These are phyloP conservation scores for Golubevia sp. DNA, from an alignment of 1,284 basidiomycete genomes.

Conservation along the genomic window DNA sequence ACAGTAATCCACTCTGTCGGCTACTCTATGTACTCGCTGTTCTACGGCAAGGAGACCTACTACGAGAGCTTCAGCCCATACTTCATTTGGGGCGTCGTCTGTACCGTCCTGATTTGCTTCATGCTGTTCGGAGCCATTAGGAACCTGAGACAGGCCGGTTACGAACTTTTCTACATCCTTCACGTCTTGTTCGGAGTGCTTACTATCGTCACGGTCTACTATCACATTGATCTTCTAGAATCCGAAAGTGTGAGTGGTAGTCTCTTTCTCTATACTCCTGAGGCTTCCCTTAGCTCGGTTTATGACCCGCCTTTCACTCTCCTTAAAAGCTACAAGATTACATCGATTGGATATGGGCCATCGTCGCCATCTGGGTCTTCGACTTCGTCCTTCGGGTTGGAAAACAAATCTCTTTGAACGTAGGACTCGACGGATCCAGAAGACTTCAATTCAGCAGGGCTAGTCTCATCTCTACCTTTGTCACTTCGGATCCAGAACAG, in stretches of 20 bases:
- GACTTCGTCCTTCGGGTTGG: slow-evolving; percentile 22
- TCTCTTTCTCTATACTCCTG: too few relatives aligned
- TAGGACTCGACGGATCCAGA: slow-evolving; percentile 1
- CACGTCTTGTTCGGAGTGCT: slow-evolving; percentile 33
- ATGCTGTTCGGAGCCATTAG: slow-evolving; percentile 22
- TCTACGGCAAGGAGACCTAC: background rate
- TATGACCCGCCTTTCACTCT: background rate
- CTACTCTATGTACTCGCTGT: slow-evolving; percentile 16
- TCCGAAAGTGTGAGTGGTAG: slow-evolving; percentile 14
- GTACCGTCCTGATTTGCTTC: background rate
- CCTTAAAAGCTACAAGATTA: slow-evolving; percentile 14
- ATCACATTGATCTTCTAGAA: slow-evolving; percentile 25
- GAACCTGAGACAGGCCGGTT: slow-evolving; percentile 17
- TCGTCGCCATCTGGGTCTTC: slow-evolving; percentile 22
- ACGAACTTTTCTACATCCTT: slow-evolving; percentile 31
- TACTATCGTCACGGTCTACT: slow-evolving; percentile 20
- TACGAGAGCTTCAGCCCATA: slow-evolving; percentile 16
- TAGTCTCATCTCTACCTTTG: slow-evolving; percentile 5
- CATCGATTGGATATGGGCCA: slow-evolving; percentile 20
- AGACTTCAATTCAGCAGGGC: slow-evolving; percentile 9
- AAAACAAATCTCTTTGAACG: background rate
- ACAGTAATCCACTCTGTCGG: slow-evolving; percentile 17
- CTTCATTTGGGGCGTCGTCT: slow-evolving; percentile 26
- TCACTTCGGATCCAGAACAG: slow-evolving; percentile 14
- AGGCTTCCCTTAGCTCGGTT: background rate